Conservation (phyloP, 2,329 filamentous ascomycete species). For the Neofusicoccum sp. region DNA sequence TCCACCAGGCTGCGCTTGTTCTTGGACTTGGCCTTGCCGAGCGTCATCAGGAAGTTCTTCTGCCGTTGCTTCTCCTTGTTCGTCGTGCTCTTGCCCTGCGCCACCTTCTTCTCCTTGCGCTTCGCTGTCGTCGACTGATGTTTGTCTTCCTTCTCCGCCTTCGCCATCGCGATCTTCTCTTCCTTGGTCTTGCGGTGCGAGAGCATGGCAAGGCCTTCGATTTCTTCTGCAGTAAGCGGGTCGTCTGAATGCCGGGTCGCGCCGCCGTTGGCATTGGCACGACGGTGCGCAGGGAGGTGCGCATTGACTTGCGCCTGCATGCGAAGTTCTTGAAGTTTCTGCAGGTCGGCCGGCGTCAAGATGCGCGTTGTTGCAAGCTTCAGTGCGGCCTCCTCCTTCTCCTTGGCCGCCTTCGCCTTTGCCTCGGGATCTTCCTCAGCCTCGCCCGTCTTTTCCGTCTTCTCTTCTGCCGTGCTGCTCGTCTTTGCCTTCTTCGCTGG, state of each 20-base stretch:
- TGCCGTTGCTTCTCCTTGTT: conserved; percentile 95
- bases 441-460: conserved; percentile 31
- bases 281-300: conserved; percentile 48
- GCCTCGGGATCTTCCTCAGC: conserved; percentile 41
- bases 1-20: conserved; percentile 91
- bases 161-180: conserved; percentile 79
- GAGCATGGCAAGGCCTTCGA: conserved; percentile 79
- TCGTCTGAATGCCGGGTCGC: conserved; percentile 73
- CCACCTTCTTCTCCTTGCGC: conserved; percentile 81
- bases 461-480: conserved; percentile 40
- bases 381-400: conserved; percentile 45
- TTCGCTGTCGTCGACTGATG: conserved; percentile 85
- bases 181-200: conserved; percentile 82
- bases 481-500: conserved; percentile 64
- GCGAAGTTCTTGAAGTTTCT: conserved; percentile 87
- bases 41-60: conserved; percentile 99
- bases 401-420: conserved; percentile 33
- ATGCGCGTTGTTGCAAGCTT: conserved; percentile 90
- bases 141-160: conserved; percentile 76
- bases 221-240: conserved; percentile 83
- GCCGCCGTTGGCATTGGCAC: conserved; percentile 35
- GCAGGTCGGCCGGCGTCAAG: conserved; percentile 92
- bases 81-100: conserved; percentile 90
- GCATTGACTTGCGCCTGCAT: conserved; percentile 70
- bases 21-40: conserved; percentile 94